Evolutionary conservation across 2,329 filamentous ascomycete species (phyloP).

Genomic region (Ascosphaera aggregata): DNA sequence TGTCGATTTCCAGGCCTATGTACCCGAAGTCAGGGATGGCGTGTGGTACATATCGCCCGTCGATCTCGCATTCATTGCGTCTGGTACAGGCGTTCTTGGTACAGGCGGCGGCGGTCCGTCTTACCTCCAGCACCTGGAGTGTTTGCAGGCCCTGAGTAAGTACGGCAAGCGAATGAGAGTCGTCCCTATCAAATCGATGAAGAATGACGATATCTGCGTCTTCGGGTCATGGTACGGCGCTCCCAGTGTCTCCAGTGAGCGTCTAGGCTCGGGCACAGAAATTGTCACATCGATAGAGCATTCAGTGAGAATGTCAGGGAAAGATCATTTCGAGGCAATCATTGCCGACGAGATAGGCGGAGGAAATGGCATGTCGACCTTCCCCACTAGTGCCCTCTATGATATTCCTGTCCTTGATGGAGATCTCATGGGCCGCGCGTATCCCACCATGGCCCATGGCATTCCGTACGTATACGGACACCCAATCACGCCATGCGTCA

Average conservation of each 20-base stretch:
- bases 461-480: slow-evolving; percentile 21
- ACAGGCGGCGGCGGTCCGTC: slow-evolving; percentile 20
- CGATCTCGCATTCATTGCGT: slow-evolving; percentile 17
- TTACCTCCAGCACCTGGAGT: slow-evolving; percentile 24
- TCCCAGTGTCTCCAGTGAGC: slow-evolving; percentile 11
- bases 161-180: slow-evolving; percentile 17
- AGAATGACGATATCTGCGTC: slow-evolving; percentile 18
- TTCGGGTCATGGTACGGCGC: slow-evolving; percentile 24
- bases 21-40: slow-evolving; percentile 11
- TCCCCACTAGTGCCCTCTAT: slow-evolving; percentile 13
- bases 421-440: slow-evolving; percentile 25
- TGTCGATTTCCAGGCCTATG: slow-evolving; percentile 12
- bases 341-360: slow-evolving; percentile 13
- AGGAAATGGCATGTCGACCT: slow-evolving; percentile 17
- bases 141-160: slow-evolving; percentile 15
- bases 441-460: slow-evolving; percentile 17
- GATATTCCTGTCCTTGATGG: slow-evolving; percentile 20
- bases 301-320: slow-evolving; percentile 7
- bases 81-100: slow-evolving; percentile 16
- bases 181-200: slow-evolving; percentile 15
- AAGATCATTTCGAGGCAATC: slow-evolving; percentile 18
- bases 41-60: slow-evolving; percentile 17
- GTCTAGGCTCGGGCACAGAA: slow-evolving; percentile 9
- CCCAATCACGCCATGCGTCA: slow-evolving; percentile 14
- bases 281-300: slow-evolving; percentile 17